A percentile compares a stretch with the other conserved stretches of the same genome.
Evolutionary conservation across 495 filamentous ascomycete species (phyloP).

Genomic region (Xylaria longipes): DNA sequence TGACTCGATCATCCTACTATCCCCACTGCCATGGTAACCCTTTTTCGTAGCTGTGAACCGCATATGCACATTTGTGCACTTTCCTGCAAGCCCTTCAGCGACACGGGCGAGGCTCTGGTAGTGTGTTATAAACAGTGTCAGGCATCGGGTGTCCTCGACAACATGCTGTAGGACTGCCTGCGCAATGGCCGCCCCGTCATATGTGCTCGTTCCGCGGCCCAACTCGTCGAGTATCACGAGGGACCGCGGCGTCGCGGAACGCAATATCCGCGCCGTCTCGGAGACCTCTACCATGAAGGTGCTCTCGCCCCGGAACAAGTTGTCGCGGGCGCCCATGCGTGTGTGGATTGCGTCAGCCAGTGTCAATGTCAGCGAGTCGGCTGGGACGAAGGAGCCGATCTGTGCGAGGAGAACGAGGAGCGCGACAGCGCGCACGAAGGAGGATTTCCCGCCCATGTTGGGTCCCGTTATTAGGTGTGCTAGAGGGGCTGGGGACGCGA

Average conservation of each 20-base stretch:
- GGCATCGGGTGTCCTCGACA: slow-evolving; percentile 71
- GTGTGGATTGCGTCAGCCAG: slow-evolving; percentile 93
- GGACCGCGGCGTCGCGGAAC: slow-evolving; percentile 78
- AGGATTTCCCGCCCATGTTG: slow-evolving; percentile 98
- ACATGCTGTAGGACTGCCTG: slow-evolving; percentile 88
- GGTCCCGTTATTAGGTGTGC: slow-evolving; percentile 93
- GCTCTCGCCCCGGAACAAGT: slow-evolving; percentile 91
- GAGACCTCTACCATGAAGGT: slow-evolving; percentile 98
- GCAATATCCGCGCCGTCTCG: slow-evolving; percentile 89
- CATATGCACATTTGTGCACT: slow-evolving; percentile 83
- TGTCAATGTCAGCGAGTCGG: slow-evolving; percentile 72
- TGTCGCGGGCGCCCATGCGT: slow-evolving; percentile 96
- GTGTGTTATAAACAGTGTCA: slow-evolving; percentile 96
- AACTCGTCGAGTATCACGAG: slow-evolving; percentile 96
- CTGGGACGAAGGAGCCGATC: slow-evolving; percentile 93
- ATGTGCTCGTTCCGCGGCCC: slow-evolving; percentile 88
- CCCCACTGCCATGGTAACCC: neutral
- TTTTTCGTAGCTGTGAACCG: slow-evolving; percentile 66
- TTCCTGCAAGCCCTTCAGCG: slow-evolving; percentile 66
- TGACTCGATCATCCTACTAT: slow-evolving; percentile 34
- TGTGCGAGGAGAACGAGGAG: slow-evolving; percentile 94
- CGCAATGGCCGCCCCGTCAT: slow-evolving; percentile 96
- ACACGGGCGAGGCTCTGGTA: slow-evolving; percentile 85
- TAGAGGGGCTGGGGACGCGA: slow-evolving; percentile 64
- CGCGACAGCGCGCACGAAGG: slow-evolving; percentile 90